phyloP scores from a whole-genome alignment of 805 yeast genomes.

The Ogataea trehalophila region DNA sequence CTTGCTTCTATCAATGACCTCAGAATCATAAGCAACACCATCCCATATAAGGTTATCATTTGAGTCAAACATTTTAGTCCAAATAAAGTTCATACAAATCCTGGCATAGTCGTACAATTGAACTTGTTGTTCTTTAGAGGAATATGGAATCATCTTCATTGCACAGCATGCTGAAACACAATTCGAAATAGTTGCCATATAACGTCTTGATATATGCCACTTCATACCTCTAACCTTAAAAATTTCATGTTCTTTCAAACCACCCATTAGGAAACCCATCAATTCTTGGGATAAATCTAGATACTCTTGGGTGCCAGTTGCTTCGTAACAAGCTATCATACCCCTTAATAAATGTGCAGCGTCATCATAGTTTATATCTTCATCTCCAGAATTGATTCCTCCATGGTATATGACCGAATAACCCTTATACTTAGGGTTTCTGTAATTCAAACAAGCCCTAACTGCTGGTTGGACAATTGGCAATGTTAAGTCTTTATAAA shows the following conservation, averaged over 20 bases:
- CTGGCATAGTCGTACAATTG: slow-evolving; percentile 52
- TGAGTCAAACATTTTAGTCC: slow-evolving; percentile 45
- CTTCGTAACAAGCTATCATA: slow-evolving; percentile 61
- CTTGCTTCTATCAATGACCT: slow-evolving; percentile 47
- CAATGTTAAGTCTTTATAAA: slow-evolving; percentile 46
- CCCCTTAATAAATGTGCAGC: slow-evolving; percentile 73
- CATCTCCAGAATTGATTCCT: slow-evolving; percentile 47
- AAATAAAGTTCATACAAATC: slow-evolving; percentile 54
- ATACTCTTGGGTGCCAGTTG: slow-evolving; percentile 49
- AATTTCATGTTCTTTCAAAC: slow-evolving; percentile 46
- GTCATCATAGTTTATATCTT: slow-evolving; percentile 67
- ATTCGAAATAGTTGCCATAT: slow-evolving; percentile 63
- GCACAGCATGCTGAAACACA: slow-evolving; percentile 63
- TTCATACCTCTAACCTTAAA: slow-evolving; percentile 54
- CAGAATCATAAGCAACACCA: slow-evolving; percentile 49
- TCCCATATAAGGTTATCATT: slow-evolving; percentile 55
- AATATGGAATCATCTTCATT: slow-evolving; percentile 48
- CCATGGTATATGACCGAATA: slow-evolving; percentile 60
- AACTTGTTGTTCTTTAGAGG: slow-evolving; percentile 33
- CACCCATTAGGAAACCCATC: slow-evolving; percentile 63
- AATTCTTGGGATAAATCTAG: slow-evolving; percentile 55
- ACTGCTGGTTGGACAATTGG: slow-evolving; percentile 52
- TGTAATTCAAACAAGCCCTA: slow-evolving; percentile 44
- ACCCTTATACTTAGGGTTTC: slow-evolving; percentile 46
- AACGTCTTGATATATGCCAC: slow-evolving; percentile 60